Evolutionary conservation across 345 rosid genomes (phyloP), one percentile per base, ranked within the genome.

Genomic region (Gossypium herbaceum): DNA sequence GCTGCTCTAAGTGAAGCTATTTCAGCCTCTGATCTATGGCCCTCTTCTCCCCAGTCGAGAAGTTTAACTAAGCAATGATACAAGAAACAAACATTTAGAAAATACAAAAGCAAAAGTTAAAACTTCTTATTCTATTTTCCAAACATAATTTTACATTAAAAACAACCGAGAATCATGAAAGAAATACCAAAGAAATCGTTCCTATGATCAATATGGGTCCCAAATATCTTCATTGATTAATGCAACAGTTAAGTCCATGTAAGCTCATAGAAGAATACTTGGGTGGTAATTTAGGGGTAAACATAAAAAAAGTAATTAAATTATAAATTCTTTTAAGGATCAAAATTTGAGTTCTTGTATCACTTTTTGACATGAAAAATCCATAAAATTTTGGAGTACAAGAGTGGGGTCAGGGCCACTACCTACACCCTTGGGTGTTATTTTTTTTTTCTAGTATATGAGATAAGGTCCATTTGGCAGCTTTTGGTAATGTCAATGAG

Each of bases 41-140:
- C 94, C 64, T 92, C 99, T 90, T 95, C 98, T 73, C 99, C 99
- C 96, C 97, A 93, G 76, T 95, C 99, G 77, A 95, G 92, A 83
- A 95, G 90, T 80, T 95, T 95, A 83, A 93, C 98, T 95, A 79
- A 76, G 75, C 73, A 61, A 22, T 54, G 27, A 81, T 44, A 52
- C 27, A 84, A 71, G 24, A 10, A 54, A 43, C 51, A 22, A 48
- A 24, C 12, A 47, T 56, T 44, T 58, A 29, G 5, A 55, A 58
- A 55, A 19, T 16, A 24, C n/a, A 63, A 25, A 39, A 68, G 71
- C 44, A 11, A 62, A 63, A 19, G 9, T 34, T 17, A 34, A 34
- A 2, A 8, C 39, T 24, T 10, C 63, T 59, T 17, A 10, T 59
- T 12, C 63, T 59, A 59, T 24, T 59, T 59, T 45, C 13, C 13